Base-by-base conservation (phyloP, 1,284 basidiomycete species). In the Tilletia indica region DNA sequence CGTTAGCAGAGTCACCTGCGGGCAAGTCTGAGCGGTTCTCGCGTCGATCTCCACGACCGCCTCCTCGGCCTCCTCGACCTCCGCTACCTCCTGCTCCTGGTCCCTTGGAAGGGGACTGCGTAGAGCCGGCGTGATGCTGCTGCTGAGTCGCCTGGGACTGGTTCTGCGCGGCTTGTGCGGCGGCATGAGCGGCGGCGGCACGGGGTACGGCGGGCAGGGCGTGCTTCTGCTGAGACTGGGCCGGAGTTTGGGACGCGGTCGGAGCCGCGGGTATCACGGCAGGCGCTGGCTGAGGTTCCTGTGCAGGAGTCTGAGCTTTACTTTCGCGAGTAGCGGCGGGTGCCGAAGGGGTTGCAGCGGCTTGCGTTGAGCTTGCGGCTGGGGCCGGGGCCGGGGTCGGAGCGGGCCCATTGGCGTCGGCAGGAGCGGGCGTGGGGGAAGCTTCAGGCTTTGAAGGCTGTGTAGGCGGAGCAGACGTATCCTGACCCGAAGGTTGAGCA, bases 131-230 rank as follows among this genome's bases (percentile, higher is more conserved):
- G 56, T 31, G 56, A 14, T 58, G 56, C 51, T 54, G 51, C 51
- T 54, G 51, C 42, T 45, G 42, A 14, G 42, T 54, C 51, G 16
- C 6, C 51, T 54, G 51, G 16, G 51, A 11, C 51, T 19, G 21
- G 51, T 19, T n/a, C 36, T 64, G 61, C 3, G 31, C 34, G 19
- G 31, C 34, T 39, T 64, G 61, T 39, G 61, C 61, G 19, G 61
- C 61, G 36, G 61, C 61, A 19, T 64, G 61, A 19, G 61, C 61
- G 34, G 61, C 61, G 19, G 61, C 61, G 16, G 61, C 61, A 19
- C 61, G 61, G 12, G 61, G 61, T 16, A 64, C 61, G 16, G 61
- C 61, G 12, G 61, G 61, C 36, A 64, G 36, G 14, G 61, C 61
- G 61, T 64, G 61, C 9, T 58, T 58, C 34, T 64, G 61, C 36